Base-by-base conservation (phyloP, 2,329 filamentous ascomycete species). In the Epichloe gansuensis region DNA sequence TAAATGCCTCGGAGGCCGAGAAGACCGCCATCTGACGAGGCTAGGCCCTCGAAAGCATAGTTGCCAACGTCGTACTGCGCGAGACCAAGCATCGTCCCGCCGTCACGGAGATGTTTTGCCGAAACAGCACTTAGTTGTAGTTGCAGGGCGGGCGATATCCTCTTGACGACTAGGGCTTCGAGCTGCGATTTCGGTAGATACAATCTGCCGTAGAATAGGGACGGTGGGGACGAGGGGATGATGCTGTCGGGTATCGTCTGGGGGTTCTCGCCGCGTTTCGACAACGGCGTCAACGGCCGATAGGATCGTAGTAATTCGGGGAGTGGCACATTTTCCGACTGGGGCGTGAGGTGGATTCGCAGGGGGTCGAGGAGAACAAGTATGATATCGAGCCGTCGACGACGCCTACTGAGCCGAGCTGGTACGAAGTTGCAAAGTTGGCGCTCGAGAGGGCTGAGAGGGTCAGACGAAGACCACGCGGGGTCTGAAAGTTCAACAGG, bases 321-420 rank as follows among this genome's bases (percentile, higher is more conserved):
- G 9, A 98, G 74, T 13, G 89, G 82, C 39, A 96, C 84, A 23
- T 79, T 73, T 47, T 84, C 82, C 60, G 88, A 95, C 68, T 82
- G 80, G 11, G 77, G 81, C 11, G 75, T 68, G 75, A 89, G 57
- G 72, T 80, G 72, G 50, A 83, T 75, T 41, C 75, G 72, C 53
- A 97, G 77, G 12, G 89, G 83, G 93, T 76, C 3, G 89, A 95
- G 48, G 90, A 94, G 73, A 95, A 97, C 51, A 98, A 81, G 70
- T 97, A 98, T 13, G 91, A 95, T 53, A 98, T 80, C n/a, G 90
- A 95, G 66, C 93, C 93, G 71, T 97, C 91, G 50, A 98, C 91
- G 38, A 95, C 78, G 55, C 91, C 93, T 15, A 94, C 80, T 43
- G 85, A 94, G 55, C 90, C 89, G 45, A 98, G 80, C 43, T 88